phyloP scores from a whole-genome alignment of 2,329 filamentous ascomycete genomes.

The Calonectria leucothoes region DNA sequence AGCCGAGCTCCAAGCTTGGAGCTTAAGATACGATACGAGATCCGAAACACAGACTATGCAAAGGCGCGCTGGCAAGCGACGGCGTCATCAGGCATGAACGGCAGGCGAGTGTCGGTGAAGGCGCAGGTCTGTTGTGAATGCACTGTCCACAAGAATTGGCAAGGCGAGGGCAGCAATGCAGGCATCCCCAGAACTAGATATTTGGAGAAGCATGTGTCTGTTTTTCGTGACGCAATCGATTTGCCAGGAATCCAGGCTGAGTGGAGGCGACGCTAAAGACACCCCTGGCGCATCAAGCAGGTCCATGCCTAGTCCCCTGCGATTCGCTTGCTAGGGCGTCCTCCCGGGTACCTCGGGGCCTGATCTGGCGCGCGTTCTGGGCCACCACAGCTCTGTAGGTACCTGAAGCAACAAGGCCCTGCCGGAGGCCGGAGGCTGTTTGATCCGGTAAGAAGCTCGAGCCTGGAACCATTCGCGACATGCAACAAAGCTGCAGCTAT shows the following conservation, averaged over 20 bases:
- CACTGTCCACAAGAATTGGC: conserved; percentile 15
- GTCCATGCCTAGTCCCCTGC: background rate
- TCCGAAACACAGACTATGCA: background rate
- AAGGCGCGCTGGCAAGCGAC: conserved; percentile 1
- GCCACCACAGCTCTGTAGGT: background rate
- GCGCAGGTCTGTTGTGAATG: background rate
- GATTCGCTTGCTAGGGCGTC: background rate
- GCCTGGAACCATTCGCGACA: conserved; percentile 22
- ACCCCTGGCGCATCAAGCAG: background rate
- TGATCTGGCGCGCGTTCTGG: background rate
- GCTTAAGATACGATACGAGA: background rate
- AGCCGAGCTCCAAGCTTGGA: conserved; percentile 8
- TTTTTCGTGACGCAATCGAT: conserved; percentile 43
- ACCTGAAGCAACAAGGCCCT: background rate
- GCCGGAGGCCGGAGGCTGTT: conserved; percentile 18
- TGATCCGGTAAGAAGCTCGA: conserved; percentile 24
- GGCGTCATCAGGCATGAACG: background rate
- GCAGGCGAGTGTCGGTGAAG: background rate
- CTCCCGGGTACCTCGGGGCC: background rate
- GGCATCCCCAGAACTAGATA: conserved; percentile 11
- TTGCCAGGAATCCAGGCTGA: background rate
- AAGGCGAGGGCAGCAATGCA: conserved; percentile 26
- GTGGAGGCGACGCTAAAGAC: background rate
- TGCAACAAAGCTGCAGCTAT: conserved; percentile 11
- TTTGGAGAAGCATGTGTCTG: conserved; percentile 16